These are phyloP conservation scores for Tolypocladium paradoxum DNA, from an alignment of 2,329 filamentous ascomycete species.

Conservation along the genomic window DNA sequence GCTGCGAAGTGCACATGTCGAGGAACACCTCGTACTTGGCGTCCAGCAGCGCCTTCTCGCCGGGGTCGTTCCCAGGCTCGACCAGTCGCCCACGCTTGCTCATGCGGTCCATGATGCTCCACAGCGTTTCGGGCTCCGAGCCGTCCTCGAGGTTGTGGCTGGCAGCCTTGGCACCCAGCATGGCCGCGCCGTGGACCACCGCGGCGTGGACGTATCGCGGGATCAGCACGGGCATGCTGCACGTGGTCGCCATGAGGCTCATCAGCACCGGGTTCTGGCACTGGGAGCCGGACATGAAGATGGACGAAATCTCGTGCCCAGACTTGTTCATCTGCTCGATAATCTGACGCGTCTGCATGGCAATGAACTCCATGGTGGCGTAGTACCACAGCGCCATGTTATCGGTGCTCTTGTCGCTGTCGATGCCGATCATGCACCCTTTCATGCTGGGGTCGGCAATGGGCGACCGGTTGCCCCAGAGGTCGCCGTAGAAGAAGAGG, in stretches of 20 bases:
- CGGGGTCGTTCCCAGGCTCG: constrained; percentile 57
- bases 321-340: constrained; percentile 85
- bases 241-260: constrained; percentile 80
- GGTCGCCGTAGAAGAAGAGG: constrained; percentile 96
- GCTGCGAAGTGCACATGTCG: constrained; percentile 81
- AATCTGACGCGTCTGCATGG: constrained; percentile 92
- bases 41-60: constrained; percentile 69
- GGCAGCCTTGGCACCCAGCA: constrained; percentile 96
- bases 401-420: constrained; percentile 76
- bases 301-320: constrained; percentile 78
- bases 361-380: constrained; percentile 94
- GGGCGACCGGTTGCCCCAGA: constrained; percentile 93
- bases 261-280: constrained; percentile 94
- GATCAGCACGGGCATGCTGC: constrained; percentile 85
- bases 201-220: constrained; percentile 90
- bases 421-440: constrained; percentile 77
- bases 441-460: constrained; percentile 90
- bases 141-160: constrained; percentile 55
- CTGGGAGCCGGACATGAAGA: constrained; percentile 98
- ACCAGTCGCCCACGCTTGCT: constrained; percentile 86
- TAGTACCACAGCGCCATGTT: constrained; percentile 90
- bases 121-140: constrained; percentile 75
- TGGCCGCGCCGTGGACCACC: constrained; percentile 94
- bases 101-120: constrained; percentile 97
- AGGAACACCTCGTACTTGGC: constrained; percentile 95